Evolutionary conservation across 2,329 filamentous ascomycete genomes (phyloP).

Genomic region (Neopestalotiopsis sp.): DNA sequence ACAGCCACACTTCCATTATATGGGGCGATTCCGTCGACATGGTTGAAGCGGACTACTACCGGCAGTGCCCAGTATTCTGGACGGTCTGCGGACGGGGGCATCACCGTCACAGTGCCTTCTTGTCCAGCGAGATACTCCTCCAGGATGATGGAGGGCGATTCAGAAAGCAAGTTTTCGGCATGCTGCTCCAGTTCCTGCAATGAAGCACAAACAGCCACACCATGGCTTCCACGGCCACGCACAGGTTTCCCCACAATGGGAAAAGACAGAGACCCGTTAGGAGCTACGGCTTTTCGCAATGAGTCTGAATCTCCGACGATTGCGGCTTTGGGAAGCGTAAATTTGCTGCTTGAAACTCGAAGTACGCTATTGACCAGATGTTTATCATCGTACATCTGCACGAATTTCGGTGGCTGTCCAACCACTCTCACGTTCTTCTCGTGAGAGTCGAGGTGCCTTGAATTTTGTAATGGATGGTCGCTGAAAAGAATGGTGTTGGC

Average conservation of each 20-base stretch:
- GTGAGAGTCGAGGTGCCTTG: not conserved
- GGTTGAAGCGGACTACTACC: constrained; percentile 52
- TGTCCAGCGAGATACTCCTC: constrained; percentile 54
- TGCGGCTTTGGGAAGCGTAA: constrained; percentile 41
- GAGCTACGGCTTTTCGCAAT: not conserved
- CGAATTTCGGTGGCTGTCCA: not conserved
- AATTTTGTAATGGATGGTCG: not conserved
- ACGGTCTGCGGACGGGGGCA: constrained; percentile 45
- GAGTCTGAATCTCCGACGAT: constrained; percentile 32
- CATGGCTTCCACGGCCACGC: constrained; percentile 53
- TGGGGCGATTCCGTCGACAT: constrained; percentile 50
- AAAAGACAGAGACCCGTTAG: constrained; percentile 20
- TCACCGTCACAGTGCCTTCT: constrained; percentile 56
- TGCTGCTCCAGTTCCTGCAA: constrained; percentile 39
- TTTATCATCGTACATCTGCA: constrained; percentile 42
- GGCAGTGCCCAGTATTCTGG: constrained; percentile 48
- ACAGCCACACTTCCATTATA: constrained; percentile 55
- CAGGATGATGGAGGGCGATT: constrained; percentile 45
- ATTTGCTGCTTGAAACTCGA: constrained; percentile 33
- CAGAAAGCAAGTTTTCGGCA: constrained; percentile 36
- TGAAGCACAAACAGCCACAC: constrained; percentile 49
- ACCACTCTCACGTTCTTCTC: constrained; percentile 4
- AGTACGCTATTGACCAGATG: constrained; percentile 50
- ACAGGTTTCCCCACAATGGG: constrained; percentile 55
- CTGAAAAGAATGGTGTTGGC: constrained; percentile 3